phyloP scores from a whole-genome alignment of 2,329 filamentous ascomycete genomes.

The Sclerotinia nivalis region DNA sequence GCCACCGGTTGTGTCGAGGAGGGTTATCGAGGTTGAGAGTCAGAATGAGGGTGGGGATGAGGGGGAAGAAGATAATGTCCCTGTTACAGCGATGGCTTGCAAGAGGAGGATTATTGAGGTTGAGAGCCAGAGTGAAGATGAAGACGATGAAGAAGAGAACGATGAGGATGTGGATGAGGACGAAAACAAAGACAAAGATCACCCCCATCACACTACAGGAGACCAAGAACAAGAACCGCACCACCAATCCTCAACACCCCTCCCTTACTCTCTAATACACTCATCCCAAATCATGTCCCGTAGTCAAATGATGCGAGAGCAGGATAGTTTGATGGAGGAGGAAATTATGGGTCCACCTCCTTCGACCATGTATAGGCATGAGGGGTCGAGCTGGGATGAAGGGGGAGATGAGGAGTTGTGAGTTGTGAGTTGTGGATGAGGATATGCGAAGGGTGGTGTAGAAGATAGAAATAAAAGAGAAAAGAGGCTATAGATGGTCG shows the following conservation, averaged over 20 bases:
- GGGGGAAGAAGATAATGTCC: neutral
- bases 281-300: conserved; percentile 16
- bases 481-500: too few relatives aligned
- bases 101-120: neutral
- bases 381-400: too few relatives aligned
- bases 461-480: too few relatives aligned
- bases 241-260: neutral
- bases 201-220: neutral
- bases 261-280: conserved; percentile 7
- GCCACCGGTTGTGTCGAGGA: neutral
- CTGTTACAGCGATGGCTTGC: neutral
- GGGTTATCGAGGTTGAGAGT: neutral
- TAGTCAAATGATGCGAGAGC: conserved; percentile 20
- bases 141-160: neutral
- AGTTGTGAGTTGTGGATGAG: too few relatives aligned
- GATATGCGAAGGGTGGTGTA: too few relatives aligned
- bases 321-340: conserved; percentile 20
- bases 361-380: too few relatives aligned
- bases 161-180: neutral
- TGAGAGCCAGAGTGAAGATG: neutral
- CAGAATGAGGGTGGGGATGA: neutral
- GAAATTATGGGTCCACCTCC: conserved; percentile 15
- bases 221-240: neutral
- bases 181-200: neutral
- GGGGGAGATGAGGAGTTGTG: too few relatives aligned